Evolutionary conservation across 768 basidiomycete genomes (phyloP), one percentile per base, ranked within the genome.

Genomic region (Kwoniella sp.): DNA sequence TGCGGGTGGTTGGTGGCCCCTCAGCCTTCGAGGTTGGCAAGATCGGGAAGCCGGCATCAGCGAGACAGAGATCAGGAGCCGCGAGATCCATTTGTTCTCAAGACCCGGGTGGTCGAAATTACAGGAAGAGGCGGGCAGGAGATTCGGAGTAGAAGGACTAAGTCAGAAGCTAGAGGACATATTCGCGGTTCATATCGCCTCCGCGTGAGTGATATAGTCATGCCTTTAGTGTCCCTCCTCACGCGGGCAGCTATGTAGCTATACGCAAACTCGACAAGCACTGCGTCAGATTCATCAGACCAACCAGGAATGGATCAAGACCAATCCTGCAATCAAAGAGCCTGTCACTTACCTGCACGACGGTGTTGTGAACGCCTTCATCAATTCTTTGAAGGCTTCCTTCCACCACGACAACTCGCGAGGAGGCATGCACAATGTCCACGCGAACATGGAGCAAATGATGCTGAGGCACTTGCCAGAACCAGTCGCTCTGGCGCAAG

Each of bases 1-100:
- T 60, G 32, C 33, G 26, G 29, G 50, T 14, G 46, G 46, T 3
- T 61, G 59, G 56, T 46, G 32, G 25, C 49, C 56, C 12, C 12
- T 61, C 0, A 36, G 52, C 4, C 40, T 42, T 9, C 38, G 47
- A 23, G 39, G 15, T 12, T 14, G 6, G 3, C 19, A 61, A 14
- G 56, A 60, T 23, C 29, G 29, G 27, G 1, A 14, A 25, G 17
- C 25, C 0, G 31, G 46, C 1, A 25, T 23, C 2, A 39, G 49
- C 1, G 12, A 39, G 4, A 9, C 29, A 6, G 14, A 48, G 3
- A 48, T 59, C 5, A 23, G 36, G 2, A 15, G 33, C 10, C 7
- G 12, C 12, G 43, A 62, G 32, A 23, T 6, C 0, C 29, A 3
- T 1, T 19, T 63, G 1, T 63, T 63, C 28, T 3, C 33, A 0